Evolutionary conservation across 1,284 basidiomycete species (phyloP).

Genomic region (Veloboletus limbatus): DNA sequence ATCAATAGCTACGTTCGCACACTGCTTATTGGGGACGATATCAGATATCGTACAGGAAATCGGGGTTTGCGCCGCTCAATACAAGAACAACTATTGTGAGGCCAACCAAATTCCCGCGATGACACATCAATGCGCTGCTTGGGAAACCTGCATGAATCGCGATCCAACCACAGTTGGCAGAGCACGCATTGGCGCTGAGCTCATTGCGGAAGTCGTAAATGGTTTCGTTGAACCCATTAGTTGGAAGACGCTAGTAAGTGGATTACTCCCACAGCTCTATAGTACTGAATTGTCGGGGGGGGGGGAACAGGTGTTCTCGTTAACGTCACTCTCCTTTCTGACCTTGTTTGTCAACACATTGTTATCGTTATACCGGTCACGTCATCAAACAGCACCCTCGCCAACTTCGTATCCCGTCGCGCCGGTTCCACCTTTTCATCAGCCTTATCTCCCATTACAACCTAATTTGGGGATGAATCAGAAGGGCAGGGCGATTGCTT

Average conservation of each 20-base stretch:
- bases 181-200: conserved; percentile 88
- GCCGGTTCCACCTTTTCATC: conserved; percentile 43
- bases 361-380: conserved; percentile 71
- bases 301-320: conserved; percentile 65
- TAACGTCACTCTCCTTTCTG: conserved; percentile 77
- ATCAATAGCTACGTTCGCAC: conserved; percentile 15
- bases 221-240: conserved; percentile 95
- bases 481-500: conserved; percentile 36
- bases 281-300: conserved; percentile 15
- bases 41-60: conserved; percentile 89
- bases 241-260: conserved; percentile 89
- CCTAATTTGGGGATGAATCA: conserved; percentile 47
- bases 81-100: conserved; percentile 84
- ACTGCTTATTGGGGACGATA: conserved; percentile 20
- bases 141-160: conserved; percentile 96
- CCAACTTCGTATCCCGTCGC: conserved; percentile 44
- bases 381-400: conserved; percentile 44
- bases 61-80: conserved; percentile 74
- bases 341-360: conserved; percentile 83
- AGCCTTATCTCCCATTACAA: conserved; percentile 48
- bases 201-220: conserved; percentile 94
- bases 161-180: conserved; percentile 89
- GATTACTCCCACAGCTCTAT: conserved; percentile 13
- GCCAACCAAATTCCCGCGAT: conserved; percentile 77
- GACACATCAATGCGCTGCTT: conserved; percentile 77